Evolutionary conservation across 768 basidiomycete species (phyloP), one percentile per base, ranked within the genome.

Genomic region (Tylopilus plumbeoviolaceoides): DNA sequence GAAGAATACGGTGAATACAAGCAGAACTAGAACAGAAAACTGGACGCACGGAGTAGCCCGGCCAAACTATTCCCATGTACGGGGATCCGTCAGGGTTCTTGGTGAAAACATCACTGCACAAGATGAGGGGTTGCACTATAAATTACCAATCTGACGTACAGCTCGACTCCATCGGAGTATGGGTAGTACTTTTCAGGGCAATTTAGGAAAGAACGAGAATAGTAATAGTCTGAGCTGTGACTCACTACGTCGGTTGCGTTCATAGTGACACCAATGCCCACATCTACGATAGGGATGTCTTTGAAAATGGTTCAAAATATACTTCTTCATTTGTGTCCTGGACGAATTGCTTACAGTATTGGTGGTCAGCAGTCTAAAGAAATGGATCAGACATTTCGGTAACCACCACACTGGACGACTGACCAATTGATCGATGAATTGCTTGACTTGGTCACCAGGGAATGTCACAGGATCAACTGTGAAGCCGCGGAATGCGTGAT

Each of bases 41-140:
- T 11, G 30, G 31, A 63, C 75, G 17, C 33, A 82, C 85, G 7
- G 85, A 84, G 67, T 80, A 84, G 21, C 88, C 86, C 17, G 88
- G 87, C 87, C 85, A 90, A 8, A 89, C 87, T 61, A 83, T 76
- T 11, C 89, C 89, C 2, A 88, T 63, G 65, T 86, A 90, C 59
- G 84, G 78, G 36, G 82, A 77, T 0, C 82, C 83, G 60, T 91
- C 84, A 0, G 83, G 84, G 64, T 91, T 89, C 59, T 81, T 88
- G 47, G 91, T 78, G 67, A 84, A 91, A 1, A 82, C 77, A 44
- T 80, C 77, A 18, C 85, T 86, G 54, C 20, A 30, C 4, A 47
- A 5, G 10, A 17, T 57, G n/a, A 49, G 36, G 30, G 14, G 47
- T 28, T 1, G 51, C 39, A 12, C 21, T 23, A 2, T 40, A 17